A percentile compares a stretch with the other conserved stretches of the same genome.
phyloP scores from a whole-genome alignment of 1,139 yeast genomes.

The Candida sp. region DNA sequence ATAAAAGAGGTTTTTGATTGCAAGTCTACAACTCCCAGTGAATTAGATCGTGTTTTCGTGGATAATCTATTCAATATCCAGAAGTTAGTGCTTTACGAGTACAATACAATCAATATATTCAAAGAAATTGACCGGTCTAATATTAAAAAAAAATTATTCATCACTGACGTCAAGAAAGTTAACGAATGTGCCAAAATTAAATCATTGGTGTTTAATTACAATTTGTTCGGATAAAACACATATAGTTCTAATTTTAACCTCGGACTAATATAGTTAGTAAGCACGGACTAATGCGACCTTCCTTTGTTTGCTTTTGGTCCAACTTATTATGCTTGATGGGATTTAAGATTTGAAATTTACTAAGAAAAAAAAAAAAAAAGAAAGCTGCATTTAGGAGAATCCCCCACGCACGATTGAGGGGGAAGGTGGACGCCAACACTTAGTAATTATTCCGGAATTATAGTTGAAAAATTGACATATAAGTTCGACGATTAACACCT shows the following conservation, averaged over 20 bases:
- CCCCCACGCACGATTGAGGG: neutral
- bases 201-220: neutral
- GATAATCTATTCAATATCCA: constrained; percentile 4
- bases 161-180: neutral
- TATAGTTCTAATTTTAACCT: no score
- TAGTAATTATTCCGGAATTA: neutral
- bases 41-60: neutral
- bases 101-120: constrained; percentile 10
- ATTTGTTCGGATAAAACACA: neutral
- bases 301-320: no score
- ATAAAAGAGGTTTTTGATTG: constrained; percentile 4
- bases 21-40: no score
- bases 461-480: neutral
- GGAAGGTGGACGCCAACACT: neutral
- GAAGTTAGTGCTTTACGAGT: constrained; percentile 6
- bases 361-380: no score
- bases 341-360: no score
- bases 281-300: no score
- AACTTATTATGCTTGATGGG: neutral
- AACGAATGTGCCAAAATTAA: neutral
- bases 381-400: neutral
- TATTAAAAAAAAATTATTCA: neutral
- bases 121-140: constrained; percentile 5
- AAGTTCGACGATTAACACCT: neutral
- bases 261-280: no score